These are phyloP conservation scores for Picea abies DNA, from an alignment of 83 land plant species.

Conservation along the genomic window DNA sequence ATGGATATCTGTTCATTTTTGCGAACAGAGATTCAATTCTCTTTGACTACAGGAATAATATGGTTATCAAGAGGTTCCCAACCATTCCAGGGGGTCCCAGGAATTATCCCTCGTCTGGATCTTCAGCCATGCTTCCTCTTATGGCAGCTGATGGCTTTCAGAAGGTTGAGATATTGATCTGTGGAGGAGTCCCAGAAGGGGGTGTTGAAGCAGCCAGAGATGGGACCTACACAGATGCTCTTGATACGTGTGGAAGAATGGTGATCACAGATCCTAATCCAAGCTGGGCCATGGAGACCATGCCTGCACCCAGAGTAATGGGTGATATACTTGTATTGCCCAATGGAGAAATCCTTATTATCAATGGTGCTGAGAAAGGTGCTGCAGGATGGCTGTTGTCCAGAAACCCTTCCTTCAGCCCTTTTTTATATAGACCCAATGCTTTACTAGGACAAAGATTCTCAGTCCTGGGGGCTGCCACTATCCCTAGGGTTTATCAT, in stretches of 20 bases:
- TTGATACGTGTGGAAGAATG: conserved; percentile 48
- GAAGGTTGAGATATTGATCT: conserved; percentile 54
- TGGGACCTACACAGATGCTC: background rate
- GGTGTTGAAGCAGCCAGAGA: conserved; percentile 24
- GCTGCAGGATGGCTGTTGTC: conserved; percentile 59
- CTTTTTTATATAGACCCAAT: conserved; percentile 42
- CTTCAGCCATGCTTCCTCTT: conserved; percentile 68
- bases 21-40: conserved; percentile 74
- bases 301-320: conserved; percentile 63
- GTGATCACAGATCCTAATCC: conserved; percentile 38
- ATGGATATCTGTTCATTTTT: conserved; percentile 75
- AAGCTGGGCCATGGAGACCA: conserved; percentile 70
- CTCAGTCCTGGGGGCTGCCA: conserved; percentile 36
- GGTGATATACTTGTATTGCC: conserved; percentile 70
- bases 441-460: conserved; percentile 30
- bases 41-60: conserved; percentile 43
- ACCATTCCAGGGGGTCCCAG: conserved; percentile 57
- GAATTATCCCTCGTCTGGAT: conserved; percentile 73
- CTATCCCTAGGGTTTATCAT: conserved; percentile 68
- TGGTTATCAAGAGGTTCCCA: conserved; percentile 45
- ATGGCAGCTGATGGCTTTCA: conserved; percentile 24
- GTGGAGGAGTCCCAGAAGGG: conserved; percentile 66
- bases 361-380: conserved; percentile 71
- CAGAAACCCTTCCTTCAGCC: conserved; percentile 30
- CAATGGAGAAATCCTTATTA: conserved; percentile 51